Percentiles rank a stretch among this genome's conserved stretches.
Evolutionary conservation across 2,329 filamentous ascomycete species (phyloP).

Genomic region (Macrophomina phaseolina): DNA sequence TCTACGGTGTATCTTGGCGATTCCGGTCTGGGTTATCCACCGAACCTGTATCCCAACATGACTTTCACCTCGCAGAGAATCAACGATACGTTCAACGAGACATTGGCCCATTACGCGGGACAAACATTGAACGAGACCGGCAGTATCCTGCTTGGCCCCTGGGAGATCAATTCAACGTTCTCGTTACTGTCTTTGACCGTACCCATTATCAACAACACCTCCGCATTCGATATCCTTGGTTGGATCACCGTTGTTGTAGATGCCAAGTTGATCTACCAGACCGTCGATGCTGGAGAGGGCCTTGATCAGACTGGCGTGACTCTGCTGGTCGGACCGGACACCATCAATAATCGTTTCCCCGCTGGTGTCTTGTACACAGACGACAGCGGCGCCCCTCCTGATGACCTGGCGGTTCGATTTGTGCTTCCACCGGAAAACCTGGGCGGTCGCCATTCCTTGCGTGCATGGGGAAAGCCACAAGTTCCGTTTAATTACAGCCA

Average conservation of each 20-base stretch:
- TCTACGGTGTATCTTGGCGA: constrained; percentile 64
- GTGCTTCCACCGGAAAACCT: constrained; percentile 42
- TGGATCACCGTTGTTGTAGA: constrained; percentile 84
- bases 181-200: constrained; percentile 82
- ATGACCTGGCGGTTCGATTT: constrained; percentile 39
- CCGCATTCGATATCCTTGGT: constrained; percentile 69
- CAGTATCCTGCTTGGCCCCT: constrained; percentile 77
- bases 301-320: constrained; percentile 72
- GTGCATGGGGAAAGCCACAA: constrained; percentile 35
- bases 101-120: constrained; percentile 50
- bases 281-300: constrained; percentile 69
- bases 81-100: constrained; percentile 43
- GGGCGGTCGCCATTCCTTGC: constrained; percentile 38
- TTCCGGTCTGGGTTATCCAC: constrained; percentile 67
- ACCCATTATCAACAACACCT: constrained; percentile 73
- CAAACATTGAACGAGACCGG: constrained; percentile 51
- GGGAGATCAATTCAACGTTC: constrained; percentile 73
- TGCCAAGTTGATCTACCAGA: constrained; percentile 66
- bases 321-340: constrained; percentile 71
- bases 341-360: constrained; percentile 64
- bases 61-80: constrained; percentile 59
- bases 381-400: constrained; percentile 32
- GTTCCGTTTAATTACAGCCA: constrained; percentile 61
- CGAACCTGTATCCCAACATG: constrained; percentile 77
- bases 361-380: constrained; percentile 39